Conservation (phyloP, 257 asterid species). For the Vinca minor region DNA sequence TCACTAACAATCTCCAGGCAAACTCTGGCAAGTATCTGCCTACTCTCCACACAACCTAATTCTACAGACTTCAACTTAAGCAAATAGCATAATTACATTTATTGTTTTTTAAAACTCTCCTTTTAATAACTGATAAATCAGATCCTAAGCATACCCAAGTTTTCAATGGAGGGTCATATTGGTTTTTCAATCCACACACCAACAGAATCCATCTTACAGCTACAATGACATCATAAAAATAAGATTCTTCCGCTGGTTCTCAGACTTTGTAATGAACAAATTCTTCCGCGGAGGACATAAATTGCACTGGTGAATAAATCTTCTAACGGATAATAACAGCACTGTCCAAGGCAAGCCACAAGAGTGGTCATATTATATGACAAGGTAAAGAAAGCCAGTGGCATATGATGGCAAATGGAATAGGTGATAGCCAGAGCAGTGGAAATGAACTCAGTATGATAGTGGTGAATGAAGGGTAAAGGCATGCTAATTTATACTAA, state of each 20-base stretch:
- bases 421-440: neutral
- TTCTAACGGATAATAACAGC: neutral
- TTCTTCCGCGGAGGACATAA: neutral
- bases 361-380: neutral
- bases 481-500: neutral
- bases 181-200: neutral
- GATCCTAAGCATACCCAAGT: neutral
- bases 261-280: conserved; percentile 7
- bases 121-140: neutral
- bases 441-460: neutral
- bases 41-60: too few relatives aligned
- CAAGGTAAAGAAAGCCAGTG: neutral
- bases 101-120: neutral
- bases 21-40: too few relatives aligned
- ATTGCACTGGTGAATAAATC: neutral
- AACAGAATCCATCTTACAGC: too few relatives aligned
- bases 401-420: neutral
- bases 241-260: neutral
- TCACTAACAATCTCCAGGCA: too few relatives aligned
- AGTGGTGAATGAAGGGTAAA: neutral
- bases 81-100: neutral
- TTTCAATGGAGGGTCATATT: neutral
- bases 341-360: conserved; percentile 1
- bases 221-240: neutral
- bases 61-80: neutral